Evolutionary conservation across 2,329 filamentous ascomycete species (phyloP), one percentile per base, ranked within the genome.

Genomic region (Elsinoe batatas): DNA sequence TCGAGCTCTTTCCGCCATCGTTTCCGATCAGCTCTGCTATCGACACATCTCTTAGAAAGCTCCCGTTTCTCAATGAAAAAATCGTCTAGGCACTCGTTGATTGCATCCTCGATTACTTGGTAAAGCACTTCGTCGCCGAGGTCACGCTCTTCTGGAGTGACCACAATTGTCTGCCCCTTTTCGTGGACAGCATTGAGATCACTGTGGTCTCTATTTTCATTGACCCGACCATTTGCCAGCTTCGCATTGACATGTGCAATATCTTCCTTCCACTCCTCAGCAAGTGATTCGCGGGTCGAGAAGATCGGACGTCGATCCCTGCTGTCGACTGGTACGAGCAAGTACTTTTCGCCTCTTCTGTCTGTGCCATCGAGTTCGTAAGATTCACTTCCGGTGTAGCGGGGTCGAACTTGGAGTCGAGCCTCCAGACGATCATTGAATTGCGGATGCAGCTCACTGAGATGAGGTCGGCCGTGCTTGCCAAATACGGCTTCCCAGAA

Each of bases 121-220:
- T 95, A 96, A 1, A 97, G 74, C 3, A 96, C 86, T 66, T 97
- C 89, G 62, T 86, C 88, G 36, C 88, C 89, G 5, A 88, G 83
- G 67, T 95, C 90, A 58, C 79, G 80, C 68, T 95, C 90, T 0
- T 85, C 84, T 61, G 87, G 82, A 0, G 87, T 38, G 35, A 49
- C 42, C 3, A 54, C 18, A 15, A 49, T 43, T 2, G 51, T 43
- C 12, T 26, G 50, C 35, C 50, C 36, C 22, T 26, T 22, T 12
- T 36, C 30, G 5, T 37, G 26, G 10, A 13, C 30, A 12, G 10
- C 53, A n/a, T 44, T 26, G 15, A 26, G 17, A 7, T 13, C 5
- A 33, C 17, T 18, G 4, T 44, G n/a, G 30, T 46, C 20, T 7
- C 13, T 26, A n/a, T 33, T 22, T 8, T 38, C 54, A 53, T 53